Conservation (phyloP, 257 asterid genomes). For the Henckelia pumila region DNA sequence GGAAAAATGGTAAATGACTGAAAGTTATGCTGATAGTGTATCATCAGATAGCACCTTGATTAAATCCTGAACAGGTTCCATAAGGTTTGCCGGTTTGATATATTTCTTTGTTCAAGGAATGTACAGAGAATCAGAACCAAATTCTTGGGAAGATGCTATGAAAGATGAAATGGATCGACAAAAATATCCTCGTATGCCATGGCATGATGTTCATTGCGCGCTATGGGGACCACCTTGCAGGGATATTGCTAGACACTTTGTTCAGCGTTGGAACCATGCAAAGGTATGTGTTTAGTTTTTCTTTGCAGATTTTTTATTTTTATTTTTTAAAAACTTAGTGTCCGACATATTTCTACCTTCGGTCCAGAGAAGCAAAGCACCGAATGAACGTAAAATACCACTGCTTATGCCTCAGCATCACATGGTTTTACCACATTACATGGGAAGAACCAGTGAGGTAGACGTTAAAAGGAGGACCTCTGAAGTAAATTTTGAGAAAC, state of each 20-base stretch:
- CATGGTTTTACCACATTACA: conserved; percentile 96
- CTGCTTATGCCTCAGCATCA: conserved; percentile 93
- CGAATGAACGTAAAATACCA: conserved; percentile 81
- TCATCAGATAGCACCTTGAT: not conserved
- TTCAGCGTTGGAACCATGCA: conserved; percentile 99
- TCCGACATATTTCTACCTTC: conserved; percentile 31
- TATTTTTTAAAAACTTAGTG: conserved; percentile 12
- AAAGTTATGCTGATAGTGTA: not conserved
- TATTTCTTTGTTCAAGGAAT: conserved; percentile 12
- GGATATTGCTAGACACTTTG: conserved; percentile 93
- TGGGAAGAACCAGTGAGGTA: conserved; percentile 68
- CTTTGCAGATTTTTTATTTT: conserved; percentile 2
- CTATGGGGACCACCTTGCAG: conserved; percentile 97
- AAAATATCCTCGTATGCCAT: conserved; percentile 95
- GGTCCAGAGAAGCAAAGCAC: conserved; percentile 83
- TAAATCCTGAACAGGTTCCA: not conserved
- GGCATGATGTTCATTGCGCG: conserved; percentile 99
- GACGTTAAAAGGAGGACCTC: conserved; percentile 42
- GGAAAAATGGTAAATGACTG: not conserved
- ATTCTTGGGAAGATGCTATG: conserved; percentile 91
- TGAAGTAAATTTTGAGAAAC: conserved; percentile 30
- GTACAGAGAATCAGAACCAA: conserved; percentile 91
- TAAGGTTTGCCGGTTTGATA: not conserved
- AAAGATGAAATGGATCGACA: conserved; percentile 83
- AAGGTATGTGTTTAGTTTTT: conserved; percentile 49